Base-by-base conservation (phyloP, 176 grass and related monocot species). In the Cenchrus fungigraminus region DNA sequence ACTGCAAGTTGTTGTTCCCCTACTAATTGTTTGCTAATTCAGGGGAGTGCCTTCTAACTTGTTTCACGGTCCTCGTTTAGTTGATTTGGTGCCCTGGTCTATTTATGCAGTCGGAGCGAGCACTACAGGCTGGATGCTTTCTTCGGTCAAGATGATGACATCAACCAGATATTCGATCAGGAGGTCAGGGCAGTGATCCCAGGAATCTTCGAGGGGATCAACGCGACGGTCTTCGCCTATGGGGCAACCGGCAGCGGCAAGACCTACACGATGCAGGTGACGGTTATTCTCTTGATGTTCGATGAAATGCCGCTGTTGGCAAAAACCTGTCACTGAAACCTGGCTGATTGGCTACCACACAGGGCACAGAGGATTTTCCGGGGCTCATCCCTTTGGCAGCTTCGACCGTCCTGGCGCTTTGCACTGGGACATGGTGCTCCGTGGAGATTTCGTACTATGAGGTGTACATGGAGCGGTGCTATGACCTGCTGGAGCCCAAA, bases 241-340 rank as follows among this genome's bases (percentile, higher is more conserved):
- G 93, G 97, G 3, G 91, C 93, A 4, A 94, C 91, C 0, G 97
- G 97, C 58, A 94, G 97, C 12, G 97, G 97, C 63, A 98, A 98
- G 78, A 98, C 97, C n/a, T 96, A 91, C 82, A 96, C 90, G 0
- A 99, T 99, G 94, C 91, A 95, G 89, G 96, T 92, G 67, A 15
- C 29, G 3, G 9, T 6, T 73, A 9, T 69, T 68, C 53, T 77
- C 45, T 5, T 71, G 63, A 60, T 76, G 76, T 76, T 79, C 52
- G 71, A 44, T 0, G 10, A 91, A 81, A 84, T 80, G 83, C 6
- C 37, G 2, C 37, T 86, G 8, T 45, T 58, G 52, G 66, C 52
- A 19, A 58, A 69, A 44, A 22, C 14, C 6, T 79, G 6, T 58
- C 58, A 12, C 57, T 87, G 25, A 64, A 55, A 73, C 58, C 13